Base-by-base conservation (phyloP, 2,329 filamentous ascomycete species). In the Fonsecaea erecta region DNA sequence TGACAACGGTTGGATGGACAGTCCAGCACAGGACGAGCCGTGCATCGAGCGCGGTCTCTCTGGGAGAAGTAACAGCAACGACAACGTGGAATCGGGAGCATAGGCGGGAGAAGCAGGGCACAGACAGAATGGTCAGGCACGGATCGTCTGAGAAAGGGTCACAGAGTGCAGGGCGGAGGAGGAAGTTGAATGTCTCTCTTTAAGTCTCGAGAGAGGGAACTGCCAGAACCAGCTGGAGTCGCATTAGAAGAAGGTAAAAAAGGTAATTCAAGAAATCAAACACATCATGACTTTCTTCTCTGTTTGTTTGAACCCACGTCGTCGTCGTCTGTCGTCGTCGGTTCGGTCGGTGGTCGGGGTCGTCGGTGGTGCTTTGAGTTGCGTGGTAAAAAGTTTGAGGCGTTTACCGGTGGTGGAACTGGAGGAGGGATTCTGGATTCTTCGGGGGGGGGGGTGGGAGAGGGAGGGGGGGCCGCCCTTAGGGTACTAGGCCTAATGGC, bases 1-100 rank as follows among this genome's bases (percentile, higher is more conserved):
- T 63, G 67, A 64, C 64, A 55, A 63, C 35, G 58, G 58, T 66
- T 57, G 54, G 37, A 26, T 51, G 60, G 61, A 62, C 64, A 62
- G 60, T 30, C 40, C 52, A 43, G 66, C 61, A 68, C 66, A 61
- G 63, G 43, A 28, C 61, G 51, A 53, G 32, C 26, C 37, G 52
- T 59, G 48, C 35, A 62, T 62, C 51, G 67, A 64, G 56, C 58
- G 48, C 54, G 58, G 46, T 46, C 55, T 34, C 30, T 21, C 37
- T 28, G 40, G 35, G 55, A 58, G 55, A n/a, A 48, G 21, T 34
- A 58, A 57, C 60, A 57, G 63, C 56, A 57, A 57, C 48, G 52
- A 52, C 63, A 65, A 62, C 43, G 53, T 58, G 65, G 58, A 52
- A 43, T 60, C 28, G 43, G 43, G 34, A 58, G 55, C 55, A 58